Percentiles rank a stretch among this genome's conserved stretches.
These are phyloP conservation scores for Talaromyces verruculosus DNA, from an alignment of 2,329 filamentous ascomycete species.

Conservation along the genomic window DNA sequence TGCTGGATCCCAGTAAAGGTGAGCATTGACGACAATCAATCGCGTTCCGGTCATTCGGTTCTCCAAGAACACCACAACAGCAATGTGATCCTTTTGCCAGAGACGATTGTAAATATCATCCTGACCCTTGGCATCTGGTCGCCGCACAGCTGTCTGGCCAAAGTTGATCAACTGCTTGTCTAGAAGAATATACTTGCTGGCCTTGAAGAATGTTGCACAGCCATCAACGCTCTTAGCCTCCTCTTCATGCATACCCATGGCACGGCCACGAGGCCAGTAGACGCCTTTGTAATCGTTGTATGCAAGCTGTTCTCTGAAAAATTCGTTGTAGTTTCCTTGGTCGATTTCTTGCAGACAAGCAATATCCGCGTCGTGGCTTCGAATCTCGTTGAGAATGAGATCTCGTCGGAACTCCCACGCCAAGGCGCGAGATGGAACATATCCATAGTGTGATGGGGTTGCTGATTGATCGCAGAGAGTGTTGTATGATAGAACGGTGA, in stretches of 20 bases:
- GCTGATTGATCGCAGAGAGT: constrained; percentile 93
- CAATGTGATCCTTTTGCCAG: constrained; percentile 98
- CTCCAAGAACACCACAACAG: constrained; percentile 86
- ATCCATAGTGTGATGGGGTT: constrained; percentile 80
- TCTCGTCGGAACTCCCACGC: constrained; percentile 84
- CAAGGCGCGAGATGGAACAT: constrained; percentile 78
- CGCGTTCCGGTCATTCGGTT: constrained; percentile 87
- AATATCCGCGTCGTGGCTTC: constrained; percentile 78
- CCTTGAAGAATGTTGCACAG: constrained; percentile 95
- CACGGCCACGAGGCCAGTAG: constrained; percentile 85
- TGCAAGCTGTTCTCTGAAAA: constrained; percentile 81
- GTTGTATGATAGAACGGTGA: constrained; percentile 91
- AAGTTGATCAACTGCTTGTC: constrained; percentile 96
- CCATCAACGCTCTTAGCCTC: constrained; percentile 90
- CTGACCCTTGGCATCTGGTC: constrained; percentile 94
- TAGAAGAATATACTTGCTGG: constrained; percentile 86
- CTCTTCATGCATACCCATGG: constrained; percentile 86
- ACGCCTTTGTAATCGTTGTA: constrained; percentile 90
- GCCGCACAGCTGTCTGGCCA: constrained; percentile 84
- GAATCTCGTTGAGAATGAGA: constrained; percentile 79
- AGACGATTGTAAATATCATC: constrained; percentile 98
- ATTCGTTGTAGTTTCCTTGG: constrained; percentile 85
- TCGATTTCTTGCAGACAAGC: constrained; percentile 93
- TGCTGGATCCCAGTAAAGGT: constrained; percentile 91
- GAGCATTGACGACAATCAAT: constrained; percentile 88